Percentiles rank a stretch among this genome's conserved stretches.
Conservation (phyloP, 345 rosid genomes). For the Eutrema yunnanense region DNA sequence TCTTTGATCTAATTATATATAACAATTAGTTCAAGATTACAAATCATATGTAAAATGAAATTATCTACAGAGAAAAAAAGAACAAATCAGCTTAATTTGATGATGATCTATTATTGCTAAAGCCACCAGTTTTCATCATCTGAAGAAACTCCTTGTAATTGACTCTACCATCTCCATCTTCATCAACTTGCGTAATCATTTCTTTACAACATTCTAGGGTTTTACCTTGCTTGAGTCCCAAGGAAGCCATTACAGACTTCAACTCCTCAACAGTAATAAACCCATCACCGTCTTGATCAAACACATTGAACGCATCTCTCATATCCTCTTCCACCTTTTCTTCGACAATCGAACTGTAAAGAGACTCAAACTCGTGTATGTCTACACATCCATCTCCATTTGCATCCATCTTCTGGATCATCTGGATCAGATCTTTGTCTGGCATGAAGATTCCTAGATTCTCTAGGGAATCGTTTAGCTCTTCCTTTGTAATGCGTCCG, state of each 20-base stretch:
- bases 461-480: slow-evolving; percentile 29
- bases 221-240: slow-evolving; percentile 35
- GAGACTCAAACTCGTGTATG: slow-evolving; percentile 32
- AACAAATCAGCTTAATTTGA: neutral
- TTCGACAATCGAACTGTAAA: slow-evolving; percentile 20
- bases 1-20: neutral
- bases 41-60: neutral
- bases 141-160: slow-evolving; percentile 31
- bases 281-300: slow-evolving; percentile 37
- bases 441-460: slow-evolving; percentile 34
- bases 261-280: slow-evolving; percentile 33
- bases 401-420: slow-evolving; percentile 31
- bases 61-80: slow-evolving; percentile 2
- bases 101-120: neutral
- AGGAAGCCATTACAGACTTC: slow-evolving; percentile 29
- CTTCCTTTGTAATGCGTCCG: slow-evolving; percentile 32
- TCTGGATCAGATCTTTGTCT: slow-evolving; percentile 27
- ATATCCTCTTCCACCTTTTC: slow-evolving; percentile 32
- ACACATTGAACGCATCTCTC: slow-evolving; percentile 34
- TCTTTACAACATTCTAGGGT: slow-evolving; percentile 26
- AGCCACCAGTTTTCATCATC: slow-evolving; percentile 30
- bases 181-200: slow-evolving; percentile 33
- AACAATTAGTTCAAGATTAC: neutral
- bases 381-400: slow-evolving; percentile 35
- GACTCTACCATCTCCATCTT: slow-evolving; percentile 37